Conservation (phyloP, 2,329 filamentous ascomycete genomes). For the Sphaerulina populicola region DNA sequence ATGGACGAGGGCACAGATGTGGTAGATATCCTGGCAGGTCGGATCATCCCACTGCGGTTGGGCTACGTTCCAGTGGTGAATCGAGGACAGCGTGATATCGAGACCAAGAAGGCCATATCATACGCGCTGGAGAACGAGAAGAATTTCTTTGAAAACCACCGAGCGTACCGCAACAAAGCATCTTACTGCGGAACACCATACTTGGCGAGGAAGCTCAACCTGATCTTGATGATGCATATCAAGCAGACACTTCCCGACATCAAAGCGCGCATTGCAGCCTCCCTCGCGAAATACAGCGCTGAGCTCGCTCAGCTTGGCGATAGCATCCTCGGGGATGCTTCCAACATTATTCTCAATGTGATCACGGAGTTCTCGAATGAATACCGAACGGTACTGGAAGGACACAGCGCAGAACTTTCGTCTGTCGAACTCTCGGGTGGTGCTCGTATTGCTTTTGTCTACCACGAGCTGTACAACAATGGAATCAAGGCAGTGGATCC, state of each 20-base stretch:
- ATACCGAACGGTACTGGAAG: slow-evolving; percentile 90
- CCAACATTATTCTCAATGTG: slow-evolving; percentile 95
- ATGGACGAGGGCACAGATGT: slow-evolving; percentile 99
- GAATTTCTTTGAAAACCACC: slow-evolving; percentile 97
- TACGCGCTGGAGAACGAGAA: slow-evolving; percentile 88
- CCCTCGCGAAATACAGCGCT: slow-evolving; percentile 78
- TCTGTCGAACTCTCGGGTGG: slow-evolving; percentile 91
- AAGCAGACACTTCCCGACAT: slow-evolving; percentile 98
- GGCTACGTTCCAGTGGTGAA: slow-evolving; percentile 98
- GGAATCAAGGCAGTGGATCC: slow-evolving; percentile 96
- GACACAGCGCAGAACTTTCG: slow-evolving; percentile 92
- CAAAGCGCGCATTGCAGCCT: slow-evolving; percentile 91
- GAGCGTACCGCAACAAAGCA: slow-evolving; percentile 96
- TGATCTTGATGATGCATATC: slow-evolving; percentile 99
- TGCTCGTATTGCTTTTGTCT: slow-evolving; percentile 97
- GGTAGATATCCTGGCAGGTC: slow-evolving; percentile 93
- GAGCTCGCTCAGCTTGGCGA: slow-evolving; percentile 81
- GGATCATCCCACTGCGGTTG: slow-evolving; percentile 88
- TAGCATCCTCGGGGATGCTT: slow-evolving; percentile 89
- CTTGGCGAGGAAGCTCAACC: slow-evolving; percentile 88
- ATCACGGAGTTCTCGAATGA: slow-evolving; percentile 98
- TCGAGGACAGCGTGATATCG: slow-evolving; percentile 93
- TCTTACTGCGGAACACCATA: slow-evolving; percentile 98
- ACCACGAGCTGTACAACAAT: slow-evolving; percentile 96
- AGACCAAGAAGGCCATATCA: slow-evolving; percentile 92